A percentile compares a stretch with the other conserved stretches of the same genome.
Conservation (phyloP, 2,329 filamentous ascomycete genomes). For the Malbranchea zuffiana region DNA sequence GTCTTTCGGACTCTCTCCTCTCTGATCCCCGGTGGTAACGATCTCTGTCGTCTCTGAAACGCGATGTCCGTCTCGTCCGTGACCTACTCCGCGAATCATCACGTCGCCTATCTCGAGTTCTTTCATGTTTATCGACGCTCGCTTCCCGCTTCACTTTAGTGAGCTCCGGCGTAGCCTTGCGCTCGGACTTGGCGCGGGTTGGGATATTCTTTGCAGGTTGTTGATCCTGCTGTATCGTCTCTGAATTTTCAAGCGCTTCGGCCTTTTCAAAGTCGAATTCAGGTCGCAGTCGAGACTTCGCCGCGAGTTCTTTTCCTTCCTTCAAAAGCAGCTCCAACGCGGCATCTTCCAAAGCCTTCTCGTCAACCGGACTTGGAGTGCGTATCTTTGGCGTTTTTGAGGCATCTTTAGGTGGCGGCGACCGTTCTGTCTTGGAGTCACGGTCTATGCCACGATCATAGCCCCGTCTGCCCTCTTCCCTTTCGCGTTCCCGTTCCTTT, state of each 20-base stretch:
- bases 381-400: slow-evolving; percentile 10
- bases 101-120: slow-evolving; percentile 17
- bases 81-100: slow-evolving; percentile 21
- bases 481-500: slow-evolving; percentile 22
- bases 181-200: slow-evolving; percentile 9
- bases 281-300: slow-evolving; percentile 40
- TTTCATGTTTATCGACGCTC: slow-evolving; percentile 7
- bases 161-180: not conserved
- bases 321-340: slow-evolving; percentile 44
- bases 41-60: slow-evolving; percentile 15
- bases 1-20: slow-evolving; percentile 9
- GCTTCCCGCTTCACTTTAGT: slow-evolving; percentile 4
- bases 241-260: slow-evolving; percentile 32
- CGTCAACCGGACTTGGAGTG: slow-evolving; percentile 32
- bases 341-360: slow-evolving; percentile 46
- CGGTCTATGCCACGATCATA: slow-evolving; percentile 23
- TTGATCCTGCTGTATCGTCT: slow-evolving; percentile 14
- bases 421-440: slow-evolving; percentile 17
- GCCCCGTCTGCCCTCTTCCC: slow-evolving; percentile 3
- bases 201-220: slow-evolving; percentile 1
- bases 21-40: slow-evolving; percentile 11
- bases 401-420: slow-evolving; percentile 1
- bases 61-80: slow-evolving; percentile 16
- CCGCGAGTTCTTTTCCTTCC: slow-evolving; percentile 45
- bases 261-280: slow-evolving; percentile 42